Conservation (phyloP, 768 basidiomycete species). For the Pisolithus albus region DNA sequence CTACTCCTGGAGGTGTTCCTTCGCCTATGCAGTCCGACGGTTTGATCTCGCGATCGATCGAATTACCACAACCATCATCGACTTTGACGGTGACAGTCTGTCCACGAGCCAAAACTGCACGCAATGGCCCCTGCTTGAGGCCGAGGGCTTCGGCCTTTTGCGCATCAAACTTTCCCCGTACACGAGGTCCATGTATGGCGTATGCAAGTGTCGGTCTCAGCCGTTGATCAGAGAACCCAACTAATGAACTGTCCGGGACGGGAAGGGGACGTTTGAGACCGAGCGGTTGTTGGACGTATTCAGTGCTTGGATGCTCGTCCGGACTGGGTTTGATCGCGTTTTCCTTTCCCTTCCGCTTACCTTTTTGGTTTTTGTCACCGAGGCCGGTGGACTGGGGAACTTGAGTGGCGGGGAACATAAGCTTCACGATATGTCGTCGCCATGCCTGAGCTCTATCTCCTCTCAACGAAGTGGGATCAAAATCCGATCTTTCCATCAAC, state of each 20-base stretch:
- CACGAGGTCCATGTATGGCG: conserved; percentile 44
- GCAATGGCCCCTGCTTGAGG: conserved; percentile 50
- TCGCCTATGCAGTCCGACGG: conserved; percentile 59
- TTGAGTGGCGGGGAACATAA: conserved; percentile 55
- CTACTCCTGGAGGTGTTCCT: conserved; percentile 43
- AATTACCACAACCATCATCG: conserved; percentile 37
- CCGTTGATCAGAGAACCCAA: conserved; percentile 11
- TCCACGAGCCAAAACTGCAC: conserved; percentile 60
- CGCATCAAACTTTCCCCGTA: conserved; percentile 67
- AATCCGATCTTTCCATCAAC: conserved; percentile 18
- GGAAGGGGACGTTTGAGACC: conserved; percentile 17
- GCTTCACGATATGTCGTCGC: conserved; percentile 42
- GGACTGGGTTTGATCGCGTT: background rate
- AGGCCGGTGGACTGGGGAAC: conserved; percentile 6
- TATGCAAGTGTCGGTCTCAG: conserved; percentile 41
- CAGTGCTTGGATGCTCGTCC: conserved; percentile 1
- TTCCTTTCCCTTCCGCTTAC: conserved; percentile 9
- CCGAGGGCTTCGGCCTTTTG: conserved; percentile 57
- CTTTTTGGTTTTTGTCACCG: conserved; percentile 2
- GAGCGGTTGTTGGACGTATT: conserved; percentile 12
- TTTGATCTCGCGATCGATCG: conserved; percentile 41
- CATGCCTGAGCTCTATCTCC: conserved; percentile 49
- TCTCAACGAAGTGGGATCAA: conserved; percentile 28
- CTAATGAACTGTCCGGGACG: conserved; percentile 12
- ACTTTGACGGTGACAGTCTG: conserved; percentile 52